Conservation (phyloP, 768 basidiomycete species). For the Cantharellus anzutake region DNA sequence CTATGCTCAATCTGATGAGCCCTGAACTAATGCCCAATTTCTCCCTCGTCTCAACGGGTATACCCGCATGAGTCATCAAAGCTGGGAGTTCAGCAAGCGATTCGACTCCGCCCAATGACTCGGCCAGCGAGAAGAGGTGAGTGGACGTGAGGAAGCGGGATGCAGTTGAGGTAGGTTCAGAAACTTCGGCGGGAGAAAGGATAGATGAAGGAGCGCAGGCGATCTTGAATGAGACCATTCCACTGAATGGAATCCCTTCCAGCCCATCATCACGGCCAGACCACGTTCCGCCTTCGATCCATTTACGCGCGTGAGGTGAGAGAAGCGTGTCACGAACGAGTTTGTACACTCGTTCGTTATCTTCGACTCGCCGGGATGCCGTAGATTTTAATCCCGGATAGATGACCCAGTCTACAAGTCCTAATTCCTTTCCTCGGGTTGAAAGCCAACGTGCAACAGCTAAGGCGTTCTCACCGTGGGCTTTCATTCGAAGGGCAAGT, state of each 20-base stretch:
- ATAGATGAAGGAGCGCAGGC: too few species aligned
- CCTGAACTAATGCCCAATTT: too few species aligned
- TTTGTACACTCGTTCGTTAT: slow-evolving; percentile 29
- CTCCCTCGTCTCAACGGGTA: too few species aligned
- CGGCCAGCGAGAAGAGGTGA: too few species aligned
- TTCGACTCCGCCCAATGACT: too few species aligned
- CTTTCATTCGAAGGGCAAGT: slow-evolving; percentile 68
- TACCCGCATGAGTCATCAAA: too few species aligned
- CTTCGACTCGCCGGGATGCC: slow-evolving; percentile 23
- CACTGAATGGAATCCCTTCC: slow-evolving; percentile 68
- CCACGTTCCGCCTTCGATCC: slow-evolving; percentile 27
- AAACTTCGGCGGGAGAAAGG: too few species aligned
- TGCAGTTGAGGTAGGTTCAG: too few species aligned
- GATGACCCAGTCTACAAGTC: slow-evolving; percentile 47
- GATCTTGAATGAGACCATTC: slow-evolving; percentile 67
- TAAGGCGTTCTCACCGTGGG: slow-evolving; percentile 72
- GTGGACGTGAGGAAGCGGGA: too few species aligned
- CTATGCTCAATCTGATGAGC: too few species aligned
- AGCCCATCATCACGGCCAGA: slow-evolving; percentile 9
- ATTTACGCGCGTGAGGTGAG: slow-evolving; percentile 45
- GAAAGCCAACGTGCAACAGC: slow-evolving; percentile 45
- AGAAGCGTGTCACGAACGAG: slow-evolving; percentile 38
- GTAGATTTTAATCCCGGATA: slow-evolving; percentile 92
- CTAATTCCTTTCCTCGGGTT: slow-evolving; percentile 15
- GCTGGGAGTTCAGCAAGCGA: too few species aligned